Evolutionary conservation across 345 rosid species (phyloP), one percentile per base, ranked within the genome.

Genomic region (Carallia pectinifolia): DNA sequence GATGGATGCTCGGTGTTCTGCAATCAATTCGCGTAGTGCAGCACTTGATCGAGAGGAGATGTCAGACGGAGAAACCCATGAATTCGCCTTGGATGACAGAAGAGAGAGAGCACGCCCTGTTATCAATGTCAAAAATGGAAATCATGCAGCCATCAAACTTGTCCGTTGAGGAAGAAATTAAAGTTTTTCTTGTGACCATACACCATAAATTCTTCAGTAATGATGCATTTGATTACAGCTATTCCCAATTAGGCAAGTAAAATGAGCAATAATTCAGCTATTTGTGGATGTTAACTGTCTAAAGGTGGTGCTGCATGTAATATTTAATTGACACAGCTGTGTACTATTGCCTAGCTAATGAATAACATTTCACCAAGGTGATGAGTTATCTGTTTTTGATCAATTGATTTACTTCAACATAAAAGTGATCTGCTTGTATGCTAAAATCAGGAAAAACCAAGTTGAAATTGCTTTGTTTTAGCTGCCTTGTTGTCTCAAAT

Each of bases 21-120:
- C 87, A 7, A 87, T 85, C 17, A 87, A 71, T 59, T 87, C 88
- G 4, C 71, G 66, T 0, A 85, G 65, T 0, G 91, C 89, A 12
- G 85, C 89, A 1, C 89, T 83, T 16, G 85, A 83, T 80, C 86
- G 71, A 2, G 70, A 69, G 44, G 89, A 80, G 40, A 87, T 76
- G 58, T 87, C 89, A 0, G 87, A 74, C 4, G 85, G 74, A 44
- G 79, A 79, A 65, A 72, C 56, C 84, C 79, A 81, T 6, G 78
- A 62, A 27, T 76, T 79, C 17, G 75, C 58, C 59, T 61, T 64
- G 0, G 82, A 74, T 87, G 91, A 87, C 91, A 87, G 89, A 87
- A 87, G 91, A 87, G 91, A 87, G 89, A 76, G 82, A 87, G 86
- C 91, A 85, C 80, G 58, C 47, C 78, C 85, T 53, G 74, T 52